phyloP scores from a whole-genome alignment of 257 asterid genomes.

The Plantago ovata region DNA sequence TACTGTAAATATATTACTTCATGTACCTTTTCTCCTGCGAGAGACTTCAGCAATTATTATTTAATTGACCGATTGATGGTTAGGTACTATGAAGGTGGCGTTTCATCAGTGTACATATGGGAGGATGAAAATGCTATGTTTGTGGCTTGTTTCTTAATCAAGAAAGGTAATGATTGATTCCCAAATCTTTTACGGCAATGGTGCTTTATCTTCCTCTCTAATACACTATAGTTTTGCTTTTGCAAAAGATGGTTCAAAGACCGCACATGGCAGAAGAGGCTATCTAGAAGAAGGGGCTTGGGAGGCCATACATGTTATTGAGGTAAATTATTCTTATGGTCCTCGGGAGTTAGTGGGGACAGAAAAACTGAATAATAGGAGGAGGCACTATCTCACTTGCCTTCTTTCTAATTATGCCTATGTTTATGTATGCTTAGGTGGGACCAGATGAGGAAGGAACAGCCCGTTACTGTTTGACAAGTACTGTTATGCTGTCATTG shows the following conservation, averaged over 20 bases:
- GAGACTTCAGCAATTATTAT: slow-evolving; percentile 20
- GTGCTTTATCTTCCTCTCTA: slow-evolving; percentile 18
- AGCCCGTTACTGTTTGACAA: slow-evolving; percentile 83
- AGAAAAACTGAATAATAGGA: neutral
- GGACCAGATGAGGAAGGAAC: slow-evolving; percentile 72
- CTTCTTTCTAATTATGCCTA: neutral
- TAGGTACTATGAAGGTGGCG: slow-evolving; percentile 99
- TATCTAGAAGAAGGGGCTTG: slow-evolving; percentile 91
- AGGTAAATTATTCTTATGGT: slow-evolving; percentile 48
- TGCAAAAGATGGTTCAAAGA: slow-evolving; percentile 75
- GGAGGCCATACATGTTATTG: slow-evolving; percentile 98
- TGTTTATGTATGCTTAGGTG: slow-evolving; percentile 43
- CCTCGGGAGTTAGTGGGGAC: neutral
- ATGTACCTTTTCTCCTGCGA: slow-evolving; percentile 20
- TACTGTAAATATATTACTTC: neutral
- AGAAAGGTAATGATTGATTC: slow-evolving; percentile 55
- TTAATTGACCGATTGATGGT: slow-evolving; percentile 40
- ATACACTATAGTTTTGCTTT: slow-evolving; percentile 15
- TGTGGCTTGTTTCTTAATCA: slow-evolving; percentile 87
- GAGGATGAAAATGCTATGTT: slow-evolving; percentile 87
- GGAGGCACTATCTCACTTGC: slow-evolving; percentile 12
- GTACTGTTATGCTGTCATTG: slow-evolving; percentile 91
- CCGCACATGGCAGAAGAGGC: slow-evolving; percentile 89
- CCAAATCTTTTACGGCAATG: neutral
- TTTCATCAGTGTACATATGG: slow-evolving; percentile 91